Evolutionary conservation across 176 grass and related monocot genomes (phyloP), one percentile per base, ranked within the genome.

Genomic region (Calamus simplicifolius): DNA sequence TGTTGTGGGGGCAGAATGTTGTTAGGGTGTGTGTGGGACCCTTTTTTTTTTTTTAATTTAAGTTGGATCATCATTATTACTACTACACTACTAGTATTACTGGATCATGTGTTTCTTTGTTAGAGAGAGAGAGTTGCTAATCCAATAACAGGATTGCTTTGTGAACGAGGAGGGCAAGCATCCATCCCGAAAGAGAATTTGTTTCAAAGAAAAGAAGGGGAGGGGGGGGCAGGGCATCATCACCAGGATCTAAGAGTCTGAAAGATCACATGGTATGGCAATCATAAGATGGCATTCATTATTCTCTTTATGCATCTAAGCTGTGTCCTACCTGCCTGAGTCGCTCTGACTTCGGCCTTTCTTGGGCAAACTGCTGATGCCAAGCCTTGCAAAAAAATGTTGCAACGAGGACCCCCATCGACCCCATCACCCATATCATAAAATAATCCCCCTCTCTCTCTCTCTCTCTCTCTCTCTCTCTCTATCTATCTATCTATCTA

Each of bases 261-360:
- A 10, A 10, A 38, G 10, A 55, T 60, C 58, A 35, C 58, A 60
- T 60, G 58, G 25, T 8, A 60, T 18, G 28, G 58, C 58, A 60
- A 60, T 60, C 58, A 60, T 60, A 16, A 30, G 58, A 29, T 35
- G 7, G 25, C 7, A 60, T 60, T 35, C 58, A 16, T 60, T 60
- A 15, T 10, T 35, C 58, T 60, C 58, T 60, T 60, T 60, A 31
- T 60, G 58, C 27, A 60, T 60, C 26, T 29, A 60, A 35, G 28
- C 25, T 35, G 58, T 18, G 19, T 12, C 52, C 16, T 18, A 19
- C 16, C 19, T 25, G 53, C 19, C 21, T 55, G 4, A 7, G 21
- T 18, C 53, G 21, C 5, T 54, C 16, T 59, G 56, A 14, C 57
- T 59, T 59, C 16, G 28, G 26, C 57, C 57, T 59, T 59, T 59